Evolutionary conservation across 225 moss, liverwort and hornwort genomes (phyloP), one percentile per base, ranked within the genome.

Genomic region (Polytrichum formosum): DNA sequence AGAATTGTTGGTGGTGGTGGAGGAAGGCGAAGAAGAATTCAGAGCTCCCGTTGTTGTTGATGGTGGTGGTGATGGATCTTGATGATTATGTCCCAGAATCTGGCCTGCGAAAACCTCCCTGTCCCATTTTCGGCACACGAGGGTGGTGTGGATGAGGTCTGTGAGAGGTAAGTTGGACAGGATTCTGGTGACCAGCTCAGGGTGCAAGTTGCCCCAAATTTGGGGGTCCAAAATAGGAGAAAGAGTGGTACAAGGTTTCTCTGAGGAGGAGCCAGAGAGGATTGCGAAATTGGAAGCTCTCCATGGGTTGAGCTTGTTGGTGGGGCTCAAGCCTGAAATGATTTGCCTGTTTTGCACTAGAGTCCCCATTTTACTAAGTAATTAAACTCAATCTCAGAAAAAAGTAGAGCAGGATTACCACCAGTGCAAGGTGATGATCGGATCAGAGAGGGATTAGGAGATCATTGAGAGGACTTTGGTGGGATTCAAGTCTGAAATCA

Each of bases 181-280:
- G 23, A 81, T 81, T 61, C 74, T 75, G 20, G 80, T 69, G 56
- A 87, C 78, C 3, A 87, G 74, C 63, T 87, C 87, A 7, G 80
- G 87, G 68, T 87, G 87, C 71, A 87, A 64, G 55, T 83, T 83
- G 76, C 83, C 61, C 87, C 87, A 87, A 33, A 87, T 87, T 60
- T 76, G 80, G 7, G 71, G 56, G 63, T 87, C 83, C 33, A 87
- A 75, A 59, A 74, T 59, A 1, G 80, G 68, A 17, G 66, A 25
- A 4, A 26, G 59, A 13, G 66, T 72, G 37, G 55, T 78, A n/a
- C 70, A 28, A 23, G 67, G 69, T 8, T 77, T 76, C 71, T 54
- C 69, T 18, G 76, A 69, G 4, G 46, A 4, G 60, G 26, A 6
- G n/a, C 0, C 13, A 33, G 33, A 20, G 10, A 31, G 67, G 35